Evolutionary conservation across 108 stramenopile genomes (phyloP).

Genomic region (Pseudonitzschia pungens): DNA sequence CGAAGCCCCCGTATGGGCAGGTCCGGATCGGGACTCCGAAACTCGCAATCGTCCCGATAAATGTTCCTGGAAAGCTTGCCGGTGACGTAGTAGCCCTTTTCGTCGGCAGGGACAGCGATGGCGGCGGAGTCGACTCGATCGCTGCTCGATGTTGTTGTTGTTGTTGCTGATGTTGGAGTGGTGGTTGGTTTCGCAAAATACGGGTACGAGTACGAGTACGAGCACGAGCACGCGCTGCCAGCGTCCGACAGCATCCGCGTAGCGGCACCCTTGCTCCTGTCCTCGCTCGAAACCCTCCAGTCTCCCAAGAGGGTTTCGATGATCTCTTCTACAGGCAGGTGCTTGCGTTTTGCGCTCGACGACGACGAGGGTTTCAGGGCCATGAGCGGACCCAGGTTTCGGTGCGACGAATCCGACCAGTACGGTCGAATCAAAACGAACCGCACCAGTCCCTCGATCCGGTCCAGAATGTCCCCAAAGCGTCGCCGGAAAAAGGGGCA

Average conservation of each 20-base stretch:
- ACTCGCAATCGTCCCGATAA: conserved; percentile 65
- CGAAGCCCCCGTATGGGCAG: conserved; percentile 66
- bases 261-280: too few species aligned
- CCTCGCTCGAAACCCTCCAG: conserved; percentile 23
- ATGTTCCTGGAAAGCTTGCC: conserved; percentile 48
- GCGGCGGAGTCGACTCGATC: too few species aligned
- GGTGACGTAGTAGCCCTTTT: conserved; percentile 70
- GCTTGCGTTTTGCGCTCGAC: conserved; percentile 19
- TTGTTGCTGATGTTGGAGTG: too few species aligned
- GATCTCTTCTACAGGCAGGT: conserved; percentile 33
- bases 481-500: conserved; percentile 74
- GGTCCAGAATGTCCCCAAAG: conserved; percentile 54
- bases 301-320: conserved; percentile 8
- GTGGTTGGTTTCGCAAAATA: not conserved
- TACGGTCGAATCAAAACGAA: conserved; percentile 25
- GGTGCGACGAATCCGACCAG: not conserved
- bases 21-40: conserved; percentile 67
- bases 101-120: not conserved
- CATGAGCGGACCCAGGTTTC: not conserved
- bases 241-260: too few species aligned
- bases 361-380: not conserved
- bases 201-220: too few species aligned
- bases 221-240: too few species aligned
- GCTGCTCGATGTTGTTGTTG: too few species aligned
- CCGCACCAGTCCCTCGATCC: conserved; percentile 36